These are phyloP conservation scores for Cymbidium sinense DNA, from an alignment of 106 monocot species.

Conservation along the genomic window DNA sequence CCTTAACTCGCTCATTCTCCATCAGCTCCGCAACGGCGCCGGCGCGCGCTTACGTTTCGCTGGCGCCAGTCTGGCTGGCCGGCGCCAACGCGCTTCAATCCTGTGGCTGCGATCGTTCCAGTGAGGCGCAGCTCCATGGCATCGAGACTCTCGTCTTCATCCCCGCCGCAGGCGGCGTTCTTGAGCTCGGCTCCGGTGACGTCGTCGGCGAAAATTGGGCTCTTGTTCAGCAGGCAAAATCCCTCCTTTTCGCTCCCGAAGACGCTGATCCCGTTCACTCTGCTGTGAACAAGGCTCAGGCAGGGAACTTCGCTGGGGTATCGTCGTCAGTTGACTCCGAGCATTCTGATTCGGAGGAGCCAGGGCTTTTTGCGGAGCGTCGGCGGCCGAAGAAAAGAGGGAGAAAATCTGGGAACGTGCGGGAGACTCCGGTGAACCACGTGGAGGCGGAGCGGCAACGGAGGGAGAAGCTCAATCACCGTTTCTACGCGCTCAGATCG, in stretches of 20 bases:
- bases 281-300: background rate
- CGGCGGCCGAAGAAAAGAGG: conserved; percentile 22
- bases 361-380: background rate
- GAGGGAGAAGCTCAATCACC: conserved; percentile 71
- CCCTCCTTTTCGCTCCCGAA: conserved; percentile 7
- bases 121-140: conserved; percentile 31
- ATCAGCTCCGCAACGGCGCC: conserved; percentile 10
- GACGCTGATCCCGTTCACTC: background rate
- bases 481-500: conserved; percentile 69
- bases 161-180: conserved; percentile 21
- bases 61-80: conserved; percentile 23
- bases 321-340: conserved; percentile 27
- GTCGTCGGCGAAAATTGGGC: conserved; percentile 20
- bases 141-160: conserved; percentile 33
- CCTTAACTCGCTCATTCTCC: conserved; percentile 25
- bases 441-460: conserved; percentile 81
- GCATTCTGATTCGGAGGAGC: conserved; percentile 15
- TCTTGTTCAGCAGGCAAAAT: conserved; percentile 22
- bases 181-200: conserved; percentile 38
- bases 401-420: conserved; percentile 23
- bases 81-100: conserved; percentile 19
- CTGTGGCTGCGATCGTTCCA: conserved; percentile 24
- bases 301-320: conserved; percentile 1
- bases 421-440: conserved; percentile 44
- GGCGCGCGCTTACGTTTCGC: conserved; percentile 15